Conservation (phyloP, 2,329 filamentous ascomycete genomes). For the Lecanicillium sp. region DNA sequence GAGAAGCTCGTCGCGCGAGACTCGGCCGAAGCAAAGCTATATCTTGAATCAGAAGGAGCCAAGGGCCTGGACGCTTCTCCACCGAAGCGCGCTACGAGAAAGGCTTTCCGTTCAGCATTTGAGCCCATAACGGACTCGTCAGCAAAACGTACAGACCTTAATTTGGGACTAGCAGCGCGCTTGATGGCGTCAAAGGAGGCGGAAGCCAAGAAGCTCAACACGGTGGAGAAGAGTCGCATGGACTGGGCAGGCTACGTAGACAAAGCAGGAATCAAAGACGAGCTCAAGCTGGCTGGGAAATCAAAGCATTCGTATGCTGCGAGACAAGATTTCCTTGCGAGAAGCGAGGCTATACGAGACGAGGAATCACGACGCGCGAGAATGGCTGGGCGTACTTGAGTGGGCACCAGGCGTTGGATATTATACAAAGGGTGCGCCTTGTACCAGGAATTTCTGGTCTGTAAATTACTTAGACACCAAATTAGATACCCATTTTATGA, state of each 20-base stretch:
- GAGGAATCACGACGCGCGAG: constrained; percentile 50
- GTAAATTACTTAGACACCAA: neutral
- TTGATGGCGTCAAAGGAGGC: constrained; percentile 39
- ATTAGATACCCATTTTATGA: neutral
- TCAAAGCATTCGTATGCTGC: constrained; percentile 56
- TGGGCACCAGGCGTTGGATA: too few relatives aligned
- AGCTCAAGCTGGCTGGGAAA: constrained; percentile 55
- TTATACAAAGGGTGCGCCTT: neutral
- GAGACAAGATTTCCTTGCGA: constrained; percentile 55
- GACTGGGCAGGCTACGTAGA: constrained; percentile 67
- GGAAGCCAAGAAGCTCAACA: constrained; percentile 57
- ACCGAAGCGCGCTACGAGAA: constrained; percentile 38
- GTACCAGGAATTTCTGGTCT: neutral
- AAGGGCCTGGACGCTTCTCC: constrained; percentile 19
- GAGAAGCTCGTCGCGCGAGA: constrained; percentile 59
- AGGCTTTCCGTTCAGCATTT: constrained; percentile 53
- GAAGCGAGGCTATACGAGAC: constrained; percentile 54
- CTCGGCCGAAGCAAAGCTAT: constrained; percentile 58
- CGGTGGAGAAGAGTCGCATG: constrained; percentile 64
- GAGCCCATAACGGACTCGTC: constrained; percentile 44
- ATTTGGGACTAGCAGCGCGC: constrained; percentile 44
- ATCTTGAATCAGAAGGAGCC: constrained; percentile 43
- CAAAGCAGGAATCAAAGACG: constrained; percentile 62
- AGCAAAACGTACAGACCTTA: constrained; percentile 44
- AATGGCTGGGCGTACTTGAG: constrained; percentile 29